A percentile compares a stretch with the other conserved stretches of the same genome.
phyloP scores from a whole-genome alignment of 768 basidiomycete species.

The Rhizopogon rudus region DNA sequence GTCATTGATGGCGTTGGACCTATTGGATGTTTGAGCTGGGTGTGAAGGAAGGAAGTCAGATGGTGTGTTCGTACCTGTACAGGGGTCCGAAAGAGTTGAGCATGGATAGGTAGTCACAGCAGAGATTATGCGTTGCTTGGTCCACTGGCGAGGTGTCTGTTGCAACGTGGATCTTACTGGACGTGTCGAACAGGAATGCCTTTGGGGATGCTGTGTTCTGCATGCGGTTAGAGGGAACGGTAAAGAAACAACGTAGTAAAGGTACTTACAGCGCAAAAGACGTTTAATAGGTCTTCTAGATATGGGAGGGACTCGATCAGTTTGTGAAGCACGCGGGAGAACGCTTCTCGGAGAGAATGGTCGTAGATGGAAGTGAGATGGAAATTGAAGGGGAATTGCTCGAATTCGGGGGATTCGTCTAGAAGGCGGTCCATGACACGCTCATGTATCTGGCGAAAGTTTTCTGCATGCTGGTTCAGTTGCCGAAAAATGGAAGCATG shows the following conservation, averaged over 20 bases:
- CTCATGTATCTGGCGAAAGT: slow-evolving; percentile 87
- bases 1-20: slow-evolving; percentile 16
- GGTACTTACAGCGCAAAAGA: slow-evolving; percentile 66
- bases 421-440: slow-evolving; percentile 77
- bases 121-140: slow-evolving; percentile 80
- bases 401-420: slow-evolving; percentile 72
- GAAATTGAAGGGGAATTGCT: slow-evolving; percentile 77
- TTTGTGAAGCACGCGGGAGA: slow-evolving; percentile 86
- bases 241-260: not conserved
- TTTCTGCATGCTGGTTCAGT: slow-evolving; percentile 50
- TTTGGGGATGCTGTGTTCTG: slow-evolving; percentile 93
- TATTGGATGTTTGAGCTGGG: slow-evolving; percentile 7
- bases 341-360: slow-evolving; percentile 86
- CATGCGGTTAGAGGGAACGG: not conserved
- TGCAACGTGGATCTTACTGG: slow-evolving; percentile 84
- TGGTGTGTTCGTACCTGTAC: slow-evolving; percentile 56
- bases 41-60: not conserved
- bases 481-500: not conserved
- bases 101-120: slow-evolving; percentile 88
- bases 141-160: slow-evolving; percentile 93
- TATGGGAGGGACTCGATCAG: slow-evolving; percentile 80
- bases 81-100: slow-evolving; percentile 81
- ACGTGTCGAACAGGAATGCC: slow-evolving; percentile 87
- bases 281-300: slow-evolving; percentile 83
- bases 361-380: slow-evolving; percentile 93